phyloP scores from a whole-genome alignment of 768 basidiomycete genomes.

The Tephrocybe sp. region DNA sequence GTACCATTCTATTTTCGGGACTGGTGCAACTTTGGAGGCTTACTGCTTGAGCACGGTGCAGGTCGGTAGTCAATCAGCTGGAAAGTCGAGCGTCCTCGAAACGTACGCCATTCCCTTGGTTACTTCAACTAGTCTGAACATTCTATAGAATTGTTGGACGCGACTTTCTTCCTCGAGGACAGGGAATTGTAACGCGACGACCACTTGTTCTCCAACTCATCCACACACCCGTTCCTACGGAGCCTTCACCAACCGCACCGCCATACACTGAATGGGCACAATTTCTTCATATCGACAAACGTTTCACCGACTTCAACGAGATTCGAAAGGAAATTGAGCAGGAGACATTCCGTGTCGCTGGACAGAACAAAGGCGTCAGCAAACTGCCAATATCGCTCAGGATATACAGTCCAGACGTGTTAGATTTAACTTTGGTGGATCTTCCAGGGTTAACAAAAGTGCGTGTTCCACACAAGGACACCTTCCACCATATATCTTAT shows the following conservation, averaged over 20 bases:
- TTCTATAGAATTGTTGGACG: constrained; percentile 83
- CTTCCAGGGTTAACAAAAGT: constrained; percentile 96
- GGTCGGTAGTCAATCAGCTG: constrained; percentile 97
- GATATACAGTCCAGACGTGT: constrained; percentile 93
- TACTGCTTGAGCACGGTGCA: constrained; percentile 25
- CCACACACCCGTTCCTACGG: constrained; percentile 73
- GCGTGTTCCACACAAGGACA: constrained; percentile 20
- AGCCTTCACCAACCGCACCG: constrained; percentile 41
- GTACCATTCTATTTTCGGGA: constrained; percentile 28
- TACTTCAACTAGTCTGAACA: constrained; percentile 8
- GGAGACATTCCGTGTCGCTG: constrained; percentile 96
- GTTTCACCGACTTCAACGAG: constrained; percentile 95
- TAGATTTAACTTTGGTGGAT: constrained; percentile 96
- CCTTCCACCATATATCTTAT: background rate
- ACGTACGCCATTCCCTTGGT: constrained; percentile 59
- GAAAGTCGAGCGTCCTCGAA: constrained; percentile 95
- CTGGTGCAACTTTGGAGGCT: background rate
- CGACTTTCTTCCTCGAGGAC: constrained; percentile 85
- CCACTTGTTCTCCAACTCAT: constrained; percentile 96
- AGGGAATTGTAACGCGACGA: constrained; percentile 94
- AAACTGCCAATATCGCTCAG: constrained; percentile 93
- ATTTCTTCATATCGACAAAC: constrained; percentile 94
- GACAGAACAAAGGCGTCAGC: constrained; percentile 98
- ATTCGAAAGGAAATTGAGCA: constrained; percentile 96
- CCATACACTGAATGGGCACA: constrained; percentile 89